phyloP scores from a whole-genome alignment of 1,139 yeast species.

The Pichia sp. region DNA sequence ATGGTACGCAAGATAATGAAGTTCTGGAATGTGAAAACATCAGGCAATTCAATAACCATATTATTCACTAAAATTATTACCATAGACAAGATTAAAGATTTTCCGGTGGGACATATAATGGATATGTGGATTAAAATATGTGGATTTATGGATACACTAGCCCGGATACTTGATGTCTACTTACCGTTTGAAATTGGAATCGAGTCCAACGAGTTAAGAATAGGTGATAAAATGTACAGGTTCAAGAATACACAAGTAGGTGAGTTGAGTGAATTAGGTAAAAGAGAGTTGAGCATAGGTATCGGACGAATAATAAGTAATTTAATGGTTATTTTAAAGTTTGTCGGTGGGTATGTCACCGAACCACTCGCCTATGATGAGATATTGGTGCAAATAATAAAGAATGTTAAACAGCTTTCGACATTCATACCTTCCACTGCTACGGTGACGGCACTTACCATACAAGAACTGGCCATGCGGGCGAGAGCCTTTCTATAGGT shows the following conservation, averaged over 20 bases:
- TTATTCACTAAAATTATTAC: conserved; percentile 17
- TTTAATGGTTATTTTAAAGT: conserved; percentile 16
- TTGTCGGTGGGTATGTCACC: conserved; percentile 3
- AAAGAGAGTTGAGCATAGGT: conserved; percentile 15
- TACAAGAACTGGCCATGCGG: not conserved
- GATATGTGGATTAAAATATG: conserved; percentile 9
- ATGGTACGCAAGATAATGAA: conserved; percentile 5
- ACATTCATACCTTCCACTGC: not conserved
- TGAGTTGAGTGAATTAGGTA: conserved; percentile 9
- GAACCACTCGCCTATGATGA: conserved; percentile 17
- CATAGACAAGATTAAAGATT: conserved; percentile 4
- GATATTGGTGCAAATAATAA: conserved; percentile 9
- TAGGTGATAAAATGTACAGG: conserved; percentile 3
- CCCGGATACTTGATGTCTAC: conserved; percentile 5
- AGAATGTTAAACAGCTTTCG: not conserved
- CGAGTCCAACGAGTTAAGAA: not conserved
- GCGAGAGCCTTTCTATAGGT: not conserved
- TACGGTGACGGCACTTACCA: not conserved
- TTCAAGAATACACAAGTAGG: not conserved
- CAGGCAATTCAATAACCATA: conserved; percentile 1
- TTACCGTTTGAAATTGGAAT: conserved; percentile 14
- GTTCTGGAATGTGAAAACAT: conserved; percentile 11
- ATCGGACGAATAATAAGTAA: conserved; percentile 20
- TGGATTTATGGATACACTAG: conserved; percentile 6
- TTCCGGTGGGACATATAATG: conserved; percentile 11